Base-by-base conservation (phyloP, 352 stramenopile species). In the Phytophthora megakarya region DNA sequence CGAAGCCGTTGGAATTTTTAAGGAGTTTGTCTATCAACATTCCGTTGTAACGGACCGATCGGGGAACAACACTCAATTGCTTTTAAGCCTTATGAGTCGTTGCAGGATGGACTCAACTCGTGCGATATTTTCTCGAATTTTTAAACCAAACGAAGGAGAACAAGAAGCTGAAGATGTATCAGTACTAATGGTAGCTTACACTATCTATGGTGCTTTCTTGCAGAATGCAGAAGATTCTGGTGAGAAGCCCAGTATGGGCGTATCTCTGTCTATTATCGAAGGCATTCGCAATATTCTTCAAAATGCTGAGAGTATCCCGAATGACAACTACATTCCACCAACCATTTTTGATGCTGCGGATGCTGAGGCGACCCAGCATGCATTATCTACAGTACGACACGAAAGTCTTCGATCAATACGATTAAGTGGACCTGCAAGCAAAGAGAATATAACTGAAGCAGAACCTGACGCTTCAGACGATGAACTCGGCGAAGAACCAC, bases 331-430 rank as follows among this genome's bases (percentile, higher is more conserved):
- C 2, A 52, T 85, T 16, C 59, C 61, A 1, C 52, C 58, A 3
- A 81, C 69, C 4, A 21, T 88, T 11, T 89, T 88, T 59, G 80
- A 88, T 59, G 67, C 78, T 18, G 78, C 74, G 0, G 78, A 89
- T 57, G 80, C 65, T 37, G 80, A 89, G 44, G 61, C 73, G 13
- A 86, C 83, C 49, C 78, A 89, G 47, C 67, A 66, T 59, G 67
- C 67, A 13, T 49, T 79, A 13, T 76, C 48, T 42, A 28, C 42
- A 13, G 52, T 65, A 22, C 54, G 37, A 10, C 28, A 38, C 18
- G 37, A 48, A 37, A 52, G 49, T 39, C 21, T 55, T 53, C 49
- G 23, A 13, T 18, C 53, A 1, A 16, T 57, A 4, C 13, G 1
- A 4, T 13, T 51, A 18, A 23, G 55, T 18, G 19, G 3, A 33